A percentile compares a stretch with the other conserved stretches of the same genome.
phyloP scores from a whole-genome alignment of 768 basidiomycete genomes.

The Suillus subluteus region DNA sequence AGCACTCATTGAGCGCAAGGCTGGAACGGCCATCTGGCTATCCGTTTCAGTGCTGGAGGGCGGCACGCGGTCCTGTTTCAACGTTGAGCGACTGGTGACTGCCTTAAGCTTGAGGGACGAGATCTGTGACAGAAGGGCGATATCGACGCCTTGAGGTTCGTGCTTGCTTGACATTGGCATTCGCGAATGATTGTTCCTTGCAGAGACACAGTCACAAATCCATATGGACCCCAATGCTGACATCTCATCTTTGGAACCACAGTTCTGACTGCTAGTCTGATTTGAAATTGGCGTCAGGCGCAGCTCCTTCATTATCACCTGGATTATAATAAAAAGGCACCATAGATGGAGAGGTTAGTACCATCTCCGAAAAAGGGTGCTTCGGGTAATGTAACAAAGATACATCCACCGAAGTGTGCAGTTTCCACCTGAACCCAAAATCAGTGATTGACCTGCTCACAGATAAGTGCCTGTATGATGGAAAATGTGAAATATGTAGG shows the following conservation, averaged over 20 bases:
- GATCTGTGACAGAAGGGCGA: neutral
- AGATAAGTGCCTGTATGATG: neutral
- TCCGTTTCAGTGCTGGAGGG: neutral
- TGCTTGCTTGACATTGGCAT: neutral
- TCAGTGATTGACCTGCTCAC: neutral
- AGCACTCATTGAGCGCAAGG: slow-evolving; percentile 38
- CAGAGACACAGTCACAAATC: neutral
- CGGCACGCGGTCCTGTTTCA: neutral
- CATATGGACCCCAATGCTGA: neutral
- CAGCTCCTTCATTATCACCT: neutral
- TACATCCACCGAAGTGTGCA: neutral
- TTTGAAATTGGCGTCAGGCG: neutral
- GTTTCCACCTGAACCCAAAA: neutral
- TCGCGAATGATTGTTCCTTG: neutral
- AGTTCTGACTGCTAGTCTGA: neutral
- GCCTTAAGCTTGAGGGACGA: neutral
- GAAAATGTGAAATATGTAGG: neutral
- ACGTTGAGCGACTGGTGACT: neutral
- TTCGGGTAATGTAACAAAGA: neutral
- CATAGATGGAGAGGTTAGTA: neutral
- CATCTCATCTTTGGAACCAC: neutral
- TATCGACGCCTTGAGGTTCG: slow-evolving; percentile 1
- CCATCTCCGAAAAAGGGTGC: neutral
- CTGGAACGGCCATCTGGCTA: slow-evolving; percentile 22
- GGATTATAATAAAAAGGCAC: neutral